Conservation (phyloP, 1,284 basidiomycete genomes). For the Trichosporon asahii region DNA sequence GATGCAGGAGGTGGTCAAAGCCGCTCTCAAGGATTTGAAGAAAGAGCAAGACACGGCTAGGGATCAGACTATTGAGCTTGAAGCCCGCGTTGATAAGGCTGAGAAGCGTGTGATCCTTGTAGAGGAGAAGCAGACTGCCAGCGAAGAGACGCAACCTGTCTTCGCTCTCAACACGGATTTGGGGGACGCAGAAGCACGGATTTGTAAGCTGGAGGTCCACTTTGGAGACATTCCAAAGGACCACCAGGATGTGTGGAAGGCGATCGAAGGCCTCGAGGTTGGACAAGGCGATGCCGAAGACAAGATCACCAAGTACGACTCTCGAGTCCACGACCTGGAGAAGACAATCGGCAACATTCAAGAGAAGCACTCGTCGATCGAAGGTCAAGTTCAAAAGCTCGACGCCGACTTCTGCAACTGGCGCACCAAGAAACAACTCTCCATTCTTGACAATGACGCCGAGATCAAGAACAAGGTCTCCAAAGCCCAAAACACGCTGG, state of each 20-base stretch:
- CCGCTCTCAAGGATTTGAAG: not conserved
- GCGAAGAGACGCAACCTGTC: not conserved
- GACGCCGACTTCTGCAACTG: not conserved
- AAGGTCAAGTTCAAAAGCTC: not conserved
- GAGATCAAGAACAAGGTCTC: not conserved
- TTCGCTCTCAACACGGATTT: not conserved
- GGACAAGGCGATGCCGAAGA: no score
- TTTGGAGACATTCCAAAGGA: not conserved
- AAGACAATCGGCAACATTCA: not conserved
- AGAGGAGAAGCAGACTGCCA: not conserved
- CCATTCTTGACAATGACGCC: not conserved
- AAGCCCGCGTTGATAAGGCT: not conserved
- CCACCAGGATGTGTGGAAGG: not conserved
- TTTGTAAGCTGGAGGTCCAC: not conserved
- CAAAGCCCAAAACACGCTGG: not conserved
- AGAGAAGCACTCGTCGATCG: not conserved
- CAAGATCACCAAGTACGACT: not conserved
- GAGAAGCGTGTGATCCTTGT: not conserved
- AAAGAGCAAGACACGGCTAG: not conserved
- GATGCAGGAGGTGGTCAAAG: not conserved
- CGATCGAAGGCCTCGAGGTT: not conserved
- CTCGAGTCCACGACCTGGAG: not conserved
- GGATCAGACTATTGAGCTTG: not conserved
- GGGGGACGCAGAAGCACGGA: not conserved
- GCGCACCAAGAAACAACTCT: not conserved